Conservation (phyloP, 805 yeast species). For the Candida sphagnicola region DNA sequence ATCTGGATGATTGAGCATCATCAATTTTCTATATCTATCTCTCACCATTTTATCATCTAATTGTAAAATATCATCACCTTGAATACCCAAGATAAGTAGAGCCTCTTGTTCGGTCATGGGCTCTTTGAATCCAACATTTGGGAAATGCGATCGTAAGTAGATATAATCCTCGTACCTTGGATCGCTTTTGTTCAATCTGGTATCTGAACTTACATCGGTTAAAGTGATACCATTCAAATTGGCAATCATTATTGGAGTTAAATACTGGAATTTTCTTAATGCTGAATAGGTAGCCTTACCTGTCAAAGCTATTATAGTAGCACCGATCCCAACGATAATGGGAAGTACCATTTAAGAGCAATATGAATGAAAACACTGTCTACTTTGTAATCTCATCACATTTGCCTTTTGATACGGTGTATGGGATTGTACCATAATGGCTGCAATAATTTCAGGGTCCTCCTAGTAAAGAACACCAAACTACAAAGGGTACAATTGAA, state of each 20-base stretch:
- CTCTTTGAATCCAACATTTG: conserved; percentile 28
- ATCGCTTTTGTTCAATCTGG: conserved; percentile 8
- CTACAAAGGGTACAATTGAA: too few species aligned
- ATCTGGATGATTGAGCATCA: conserved; percentile 43
- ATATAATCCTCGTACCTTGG: conserved; percentile 12
- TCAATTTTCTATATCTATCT: conserved; percentile 34
- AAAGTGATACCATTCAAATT: conserved; percentile 25
- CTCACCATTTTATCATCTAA: conserved; percentile 32
- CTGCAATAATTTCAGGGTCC: too few species aligned
- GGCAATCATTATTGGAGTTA: conserved; percentile 36
- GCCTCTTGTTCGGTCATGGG: conserved; percentile 45
- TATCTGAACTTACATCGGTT: neutral
- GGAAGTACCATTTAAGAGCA: conserved; percentile 37
- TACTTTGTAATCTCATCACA: too few species aligned
- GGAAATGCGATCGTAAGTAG: conserved; percentile 20
- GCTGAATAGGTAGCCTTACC: conserved; percentile 28
- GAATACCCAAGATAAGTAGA: conserved; percentile 35
- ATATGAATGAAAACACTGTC: neutral
- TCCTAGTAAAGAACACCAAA: too few species aligned
- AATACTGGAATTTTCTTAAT: conserved; percentile 21
- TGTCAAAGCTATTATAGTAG: conserved; percentile 48
- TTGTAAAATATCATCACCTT: conserved; percentile 35
- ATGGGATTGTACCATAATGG: too few species aligned
- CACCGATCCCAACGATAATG: conserved; percentile 51
- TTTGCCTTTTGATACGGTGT: too few species aligned